A percentile compares a stretch with the other conserved stretches of the same genome.
Conservation (phyloP, 2,329 filamentous ascomycete species). For the Pseudogymnoascus sp. region DNA sequence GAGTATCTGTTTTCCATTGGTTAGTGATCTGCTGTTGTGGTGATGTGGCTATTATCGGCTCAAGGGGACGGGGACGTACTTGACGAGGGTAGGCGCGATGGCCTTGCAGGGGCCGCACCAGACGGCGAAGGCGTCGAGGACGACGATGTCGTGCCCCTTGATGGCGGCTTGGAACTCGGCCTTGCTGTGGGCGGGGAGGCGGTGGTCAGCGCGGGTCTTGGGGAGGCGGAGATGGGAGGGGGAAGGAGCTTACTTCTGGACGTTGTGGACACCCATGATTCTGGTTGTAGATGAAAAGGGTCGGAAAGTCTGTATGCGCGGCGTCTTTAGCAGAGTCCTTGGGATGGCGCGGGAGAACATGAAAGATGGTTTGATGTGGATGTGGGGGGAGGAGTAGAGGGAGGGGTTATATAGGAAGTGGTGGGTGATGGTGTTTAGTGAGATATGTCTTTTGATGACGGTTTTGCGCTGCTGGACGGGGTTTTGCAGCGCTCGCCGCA, state of each 20-base stretch:
- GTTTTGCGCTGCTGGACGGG: neutral
- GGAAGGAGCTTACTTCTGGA: slow-evolving; percentile 30
- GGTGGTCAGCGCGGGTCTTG: slow-evolving; percentile 17
- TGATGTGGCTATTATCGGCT: slow-evolving; percentile 16
- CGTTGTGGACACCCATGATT: slow-evolving; percentile 39
- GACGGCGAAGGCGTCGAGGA: slow-evolving; percentile 79
- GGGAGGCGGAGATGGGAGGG: slow-evolving; percentile 1
- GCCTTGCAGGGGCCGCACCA: slow-evolving; percentile 97
- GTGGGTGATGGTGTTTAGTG: neutral
- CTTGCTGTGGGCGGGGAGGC: slow-evolving; percentile 36
- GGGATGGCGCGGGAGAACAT: slow-evolving; percentile 2
- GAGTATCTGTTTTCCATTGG: slow-evolving; percentile 42
- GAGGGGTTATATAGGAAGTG: neutral
- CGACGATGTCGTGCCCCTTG: slow-evolving; percentile 50
- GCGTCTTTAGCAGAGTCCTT: slow-evolving; percentile 4
- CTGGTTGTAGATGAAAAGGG: slow-evolving; percentile 31
- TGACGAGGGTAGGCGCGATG: slow-evolving; percentile 67
- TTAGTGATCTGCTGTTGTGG: slow-evolving; percentile 16
- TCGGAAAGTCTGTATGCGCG: slow-evolving; percentile 11
- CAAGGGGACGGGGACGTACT: slow-evolving; percentile 38
- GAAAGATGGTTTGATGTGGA: neutral
- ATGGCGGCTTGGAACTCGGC: slow-evolving; percentile 50
- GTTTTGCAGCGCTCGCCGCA: neutral
- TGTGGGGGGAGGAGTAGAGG: neutral
- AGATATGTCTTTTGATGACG: neutral